These are phyloP conservation scores for Termitomyces heimii DNA, from an alignment of 768 basidiomycete species.

Conservation along the genomic window DNA sequence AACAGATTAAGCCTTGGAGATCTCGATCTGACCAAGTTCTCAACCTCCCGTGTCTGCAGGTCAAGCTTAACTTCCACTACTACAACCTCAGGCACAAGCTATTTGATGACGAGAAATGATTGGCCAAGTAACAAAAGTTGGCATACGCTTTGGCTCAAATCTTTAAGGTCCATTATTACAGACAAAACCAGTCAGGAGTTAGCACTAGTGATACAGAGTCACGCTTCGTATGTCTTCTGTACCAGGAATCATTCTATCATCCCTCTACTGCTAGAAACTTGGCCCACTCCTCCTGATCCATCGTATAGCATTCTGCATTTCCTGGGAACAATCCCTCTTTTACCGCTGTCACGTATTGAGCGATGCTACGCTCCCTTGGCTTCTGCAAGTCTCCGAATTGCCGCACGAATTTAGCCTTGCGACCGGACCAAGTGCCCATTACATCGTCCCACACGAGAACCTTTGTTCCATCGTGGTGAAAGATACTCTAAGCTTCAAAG, in stretches of 20 bases:
- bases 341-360: constrained; percentile 70
- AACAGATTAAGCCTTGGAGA: no score
- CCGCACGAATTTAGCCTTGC: constrained; percentile 86
- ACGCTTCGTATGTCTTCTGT: no score
- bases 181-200: no score
- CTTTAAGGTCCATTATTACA: no score
- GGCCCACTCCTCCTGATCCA: constrained; percentile 70
- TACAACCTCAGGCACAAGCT: no score
- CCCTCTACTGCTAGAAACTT: constrained; percentile 36
- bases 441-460: constrained; percentile 93
- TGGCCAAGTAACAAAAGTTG: no score
- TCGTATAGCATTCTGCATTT: constrained; percentile 72
- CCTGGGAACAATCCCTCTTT: constrained; percentile 68
- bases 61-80: no score
- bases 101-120: no score
- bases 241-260: not conserved
- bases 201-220: no score
- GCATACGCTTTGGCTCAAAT: no score
- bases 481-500: not conserved
- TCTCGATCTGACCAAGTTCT: no score
- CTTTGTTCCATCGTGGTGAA: constrained; percentile 19
- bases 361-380: constrained; percentile 59
- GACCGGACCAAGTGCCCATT: constrained; percentile 76
- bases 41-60: no score
- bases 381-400: constrained; percentile 72